A percentile compares a stretch with the other conserved stretches of the same genome.
These are phyloP conservation scores for Dysphania ambrosioides DNA, from an alignment of 148 eudicot genomes.

Conservation along the genomic window DNA sequence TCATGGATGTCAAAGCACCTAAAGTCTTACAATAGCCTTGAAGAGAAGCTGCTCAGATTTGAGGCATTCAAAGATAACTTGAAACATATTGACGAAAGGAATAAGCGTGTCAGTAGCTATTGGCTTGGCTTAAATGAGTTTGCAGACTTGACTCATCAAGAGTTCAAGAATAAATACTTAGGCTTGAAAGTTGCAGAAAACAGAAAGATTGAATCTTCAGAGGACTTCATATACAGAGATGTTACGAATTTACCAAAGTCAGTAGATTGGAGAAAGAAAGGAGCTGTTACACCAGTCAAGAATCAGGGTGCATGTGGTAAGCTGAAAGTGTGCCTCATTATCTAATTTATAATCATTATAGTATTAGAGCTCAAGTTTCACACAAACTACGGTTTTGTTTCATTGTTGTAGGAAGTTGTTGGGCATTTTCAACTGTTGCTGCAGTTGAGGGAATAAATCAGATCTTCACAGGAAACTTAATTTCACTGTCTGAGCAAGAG, in stretches of 20 bases:
- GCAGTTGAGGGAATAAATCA: slow-evolving; percentile 64
- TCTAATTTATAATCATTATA: background rate
- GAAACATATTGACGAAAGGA: slow-evolving; percentile 46
- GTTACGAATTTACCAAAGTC: slow-evolving; percentile 35
- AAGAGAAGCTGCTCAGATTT: slow-evolving; percentile 38
- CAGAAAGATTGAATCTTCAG: slow-evolving; percentile 7
- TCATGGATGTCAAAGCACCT: slow-evolving; percentile 44
- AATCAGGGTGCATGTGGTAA: slow-evolving; percentile 63
- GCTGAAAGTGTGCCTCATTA: slow-evolving; percentile 9
- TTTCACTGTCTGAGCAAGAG: slow-evolving; percentile 55
- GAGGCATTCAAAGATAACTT: slow-evolving; percentile 51
- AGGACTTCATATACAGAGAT: slow-evolving; percentile 35
- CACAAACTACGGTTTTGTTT: background rate
- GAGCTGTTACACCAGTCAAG: slow-evolving; percentile 55
- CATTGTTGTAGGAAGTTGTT: slow-evolving; percentile 51
- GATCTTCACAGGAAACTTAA: slow-evolving; percentile 51
- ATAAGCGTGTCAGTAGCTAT: slow-evolving; percentile 36
- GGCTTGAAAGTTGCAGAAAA: slow-evolving; percentile 30
- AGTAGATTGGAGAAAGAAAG: slow-evolving; percentile 64
- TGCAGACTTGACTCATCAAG: slow-evolving; percentile 53
- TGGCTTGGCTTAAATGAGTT: slow-evolving; percentile 56
- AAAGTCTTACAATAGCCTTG: slow-evolving; percentile 31
- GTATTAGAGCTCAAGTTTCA: background rate
- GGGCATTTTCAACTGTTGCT: slow-evolving; percentile 69
- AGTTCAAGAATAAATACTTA: slow-evolving; percentile 45